Percentiles rank a stretch among this genome's conserved stretches.
Evolutionary conservation across 2,329 filamentous ascomycete species (phyloP).

Genomic region (Arthrobotrys pseudoclavata): DNA sequence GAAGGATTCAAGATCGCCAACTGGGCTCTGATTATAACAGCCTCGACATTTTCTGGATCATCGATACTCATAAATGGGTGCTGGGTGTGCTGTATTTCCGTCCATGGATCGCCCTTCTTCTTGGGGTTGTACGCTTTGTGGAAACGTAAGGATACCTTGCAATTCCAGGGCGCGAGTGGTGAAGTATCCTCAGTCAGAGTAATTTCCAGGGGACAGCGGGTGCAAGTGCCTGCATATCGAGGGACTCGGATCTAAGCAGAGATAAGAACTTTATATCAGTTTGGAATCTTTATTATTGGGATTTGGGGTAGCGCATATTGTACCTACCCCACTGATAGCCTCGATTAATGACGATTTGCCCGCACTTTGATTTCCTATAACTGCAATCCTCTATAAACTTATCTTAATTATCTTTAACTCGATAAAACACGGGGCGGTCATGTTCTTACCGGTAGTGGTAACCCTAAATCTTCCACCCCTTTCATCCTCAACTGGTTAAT

Average conservation of each 20-base stretch:
- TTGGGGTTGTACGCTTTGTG: conserved; percentile 61
- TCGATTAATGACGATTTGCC: conserved; percentile 63
- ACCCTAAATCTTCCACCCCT: conserved; percentile 62
- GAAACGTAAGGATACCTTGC: conserved; percentile 62
- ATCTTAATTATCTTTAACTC: neutral
- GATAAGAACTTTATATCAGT: neutral
- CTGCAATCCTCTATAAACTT: conserved; percentile 60
- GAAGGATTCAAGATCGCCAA: conserved; percentile 62
- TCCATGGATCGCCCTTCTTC: conserved; percentile 61
- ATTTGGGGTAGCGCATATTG: neutral
- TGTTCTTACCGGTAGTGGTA: conserved; percentile 60
- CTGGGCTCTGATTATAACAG: conserved; percentile 62
- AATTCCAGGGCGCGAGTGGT: conserved; percentile 60
- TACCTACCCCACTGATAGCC: conserved; percentile 63
- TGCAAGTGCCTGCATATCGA: conserved; percentile 63
- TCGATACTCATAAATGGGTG: conserved; percentile 59
- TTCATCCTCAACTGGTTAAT: conserved; percentile 62
- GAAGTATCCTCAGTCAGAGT: conserved; percentile 61
- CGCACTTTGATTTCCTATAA: conserved; percentile 63
- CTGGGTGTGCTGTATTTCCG: conserved; percentile 60
- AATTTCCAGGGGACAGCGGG: conserved; percentile 63
- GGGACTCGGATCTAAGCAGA: conserved; percentile 62
- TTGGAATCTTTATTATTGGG: neutral
- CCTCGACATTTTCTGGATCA: conserved; percentile 61
- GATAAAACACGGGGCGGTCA: neutral